Evolutionary conservation across 2,329 filamentous ascomycete species (phyloP).

Genomic region (Clonostachys sp.): DNA sequence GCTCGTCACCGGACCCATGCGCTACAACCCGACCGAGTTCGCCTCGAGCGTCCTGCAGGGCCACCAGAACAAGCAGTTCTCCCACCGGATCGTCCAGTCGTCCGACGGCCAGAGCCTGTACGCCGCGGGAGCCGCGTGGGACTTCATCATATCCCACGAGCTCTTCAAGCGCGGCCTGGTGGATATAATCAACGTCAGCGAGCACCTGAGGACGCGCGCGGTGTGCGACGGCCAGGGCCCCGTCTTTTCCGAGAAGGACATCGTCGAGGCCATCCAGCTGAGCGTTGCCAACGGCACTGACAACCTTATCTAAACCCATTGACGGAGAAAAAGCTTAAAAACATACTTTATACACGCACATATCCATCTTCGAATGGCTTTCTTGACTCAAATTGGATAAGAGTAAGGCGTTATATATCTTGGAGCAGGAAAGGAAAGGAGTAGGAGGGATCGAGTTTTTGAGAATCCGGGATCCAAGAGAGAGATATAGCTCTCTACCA

Average conservation of each 20-base stretch:
- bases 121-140: constrained; percentile 80
- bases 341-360: too few relatives aligned
- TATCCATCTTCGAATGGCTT: too few relatives aligned
- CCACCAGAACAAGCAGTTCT: constrained; percentile 56
- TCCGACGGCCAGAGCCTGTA: constrained; percentile 66
- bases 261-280: constrained; percentile 72
- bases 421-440: too few relatives aligned
- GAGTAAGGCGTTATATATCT: too few relatives aligned
- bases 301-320: neutral
- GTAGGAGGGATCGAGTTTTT: too few relatives aligned
- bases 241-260: constrained; percentile 75
- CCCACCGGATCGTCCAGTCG: constrained; percentile 64
- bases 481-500: too few relatives aligned
- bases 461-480: too few relatives aligned
- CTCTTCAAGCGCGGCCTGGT: constrained; percentile 73
- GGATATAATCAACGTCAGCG: constrained; percentile 77
- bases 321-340: too few relatives aligned
- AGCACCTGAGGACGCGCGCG: constrained; percentile 68
- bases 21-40: constrained; percentile 69
- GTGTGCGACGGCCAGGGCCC: constrained; percentile 85
- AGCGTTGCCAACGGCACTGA: constrained; percentile 57
- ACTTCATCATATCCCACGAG: constrained; percentile 78
- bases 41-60: constrained; percentile 58
- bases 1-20: constrained; percentile 61
- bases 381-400: too few relatives aligned